Evolutionary conservation across 2,329 filamentous ascomycete genomes (phyloP), one percentile per base, ranked within the genome.

Genomic region (Dothideomycetes sp.): DNA sequence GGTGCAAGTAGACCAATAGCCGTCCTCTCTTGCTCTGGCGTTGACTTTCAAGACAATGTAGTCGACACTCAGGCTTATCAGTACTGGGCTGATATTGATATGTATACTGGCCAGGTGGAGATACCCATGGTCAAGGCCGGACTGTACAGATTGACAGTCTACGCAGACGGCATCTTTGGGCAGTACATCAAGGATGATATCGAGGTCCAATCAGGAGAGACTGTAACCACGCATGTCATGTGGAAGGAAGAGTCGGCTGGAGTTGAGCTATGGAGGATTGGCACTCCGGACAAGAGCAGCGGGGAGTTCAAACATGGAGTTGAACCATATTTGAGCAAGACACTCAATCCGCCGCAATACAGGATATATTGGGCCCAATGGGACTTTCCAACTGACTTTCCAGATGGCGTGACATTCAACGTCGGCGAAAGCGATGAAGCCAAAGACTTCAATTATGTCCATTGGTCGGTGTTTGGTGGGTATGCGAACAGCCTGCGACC

Each of bases 381-480:
- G 49, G 75, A 80, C 50, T 81, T 73, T 52, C 61, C 65, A 0
- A 56, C 60, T 2, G 75, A 81, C 34, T 80, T 78, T 47, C 75
- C 76, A 0, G 47, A 69, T 0, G 75, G 77, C 3, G 65, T 81
- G 0, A 63, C 60, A 16, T 81, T 72, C 57, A 65, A 67, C 11
- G 67, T 81, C 2, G 75, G 75, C 8, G 55, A 68, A 50, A 69
- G 66, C 44, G 55, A 72, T 18, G 61, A 61, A 14, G 57, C 56
- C 0, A 53, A 58, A 9, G 72, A 77, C 48, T 62, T 77, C 44
- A 81, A 81, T 55, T 79, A 79, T 40, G 70, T 79, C 3, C 77
- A 81, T 52, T 81, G 76, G 77, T 72, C 69, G 41, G 73, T 76
- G 7, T 79, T 77, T 48, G 75, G 75, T 1, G 70, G 72, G 4